Conservation (phyloP, 1,284 basidiomycete genomes). For the Marasmius fiardii region DNA sequence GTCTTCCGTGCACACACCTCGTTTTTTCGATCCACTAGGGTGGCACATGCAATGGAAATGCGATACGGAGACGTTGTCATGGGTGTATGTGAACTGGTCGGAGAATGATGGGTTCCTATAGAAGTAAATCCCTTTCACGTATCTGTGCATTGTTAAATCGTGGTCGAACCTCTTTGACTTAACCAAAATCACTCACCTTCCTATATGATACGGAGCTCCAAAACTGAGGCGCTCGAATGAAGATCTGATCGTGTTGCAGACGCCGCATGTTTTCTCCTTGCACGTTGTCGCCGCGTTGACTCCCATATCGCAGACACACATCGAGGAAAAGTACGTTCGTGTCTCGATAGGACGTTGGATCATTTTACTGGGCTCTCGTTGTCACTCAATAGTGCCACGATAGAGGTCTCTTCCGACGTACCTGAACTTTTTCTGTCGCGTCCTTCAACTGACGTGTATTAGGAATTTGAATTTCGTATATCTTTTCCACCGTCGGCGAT, state of each 20-base stretch:
- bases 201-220: too few relatives aligned
- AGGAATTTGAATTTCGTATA: too few relatives aligned
- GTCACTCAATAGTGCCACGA: neutral
- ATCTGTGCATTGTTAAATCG: conserved; percentile 27
- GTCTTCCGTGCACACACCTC: too few relatives aligned
- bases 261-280: conserved; percentile 56
- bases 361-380: conserved; percentile 4
- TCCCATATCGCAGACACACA: conserved; percentile 64
- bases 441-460: too few relatives aligned
- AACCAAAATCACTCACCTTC: conserved; percentile 3
- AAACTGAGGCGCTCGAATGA: too few relatives aligned
- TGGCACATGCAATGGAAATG: conserved; percentile 56
- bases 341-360: conserved; percentile 32
- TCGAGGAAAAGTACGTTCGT: conserved; percentile 54
- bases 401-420: neutral
- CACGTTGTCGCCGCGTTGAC: conserved; percentile 47
- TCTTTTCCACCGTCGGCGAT: too few relatives aligned
- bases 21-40: too few relatives aligned
- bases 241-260: conserved; percentile 53
- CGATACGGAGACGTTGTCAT: conserved; percentile 61
- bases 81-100: conserved; percentile 53
- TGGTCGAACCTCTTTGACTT: too few relatives aligned
- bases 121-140: conserved; percentile 58
- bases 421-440: too few relatives aligned
- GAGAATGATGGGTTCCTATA: too few relatives aligned